Percentiles rank a stretch among this genome's conserved stretches.
Evolutionary conservation across 2,329 filamentous ascomycete genomes (phyloP).

Genomic region (Myriosclerotinia curreyana): DNA sequence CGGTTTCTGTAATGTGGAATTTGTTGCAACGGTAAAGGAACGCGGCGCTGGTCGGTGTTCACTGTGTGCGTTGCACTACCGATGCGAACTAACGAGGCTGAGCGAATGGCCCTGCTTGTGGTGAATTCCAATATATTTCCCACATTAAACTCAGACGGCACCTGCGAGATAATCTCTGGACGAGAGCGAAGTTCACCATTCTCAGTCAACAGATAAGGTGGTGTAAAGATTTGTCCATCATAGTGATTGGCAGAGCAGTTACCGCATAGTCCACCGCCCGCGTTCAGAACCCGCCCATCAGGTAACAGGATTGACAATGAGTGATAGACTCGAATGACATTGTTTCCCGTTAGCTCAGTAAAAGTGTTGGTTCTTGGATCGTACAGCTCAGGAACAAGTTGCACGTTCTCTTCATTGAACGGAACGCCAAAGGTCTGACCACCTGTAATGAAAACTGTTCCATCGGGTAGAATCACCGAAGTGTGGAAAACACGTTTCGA

Average conservation of each 20-base stretch:
- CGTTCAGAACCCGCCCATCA: constrained; percentile 6
- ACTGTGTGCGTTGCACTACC: constrained; percentile 14
- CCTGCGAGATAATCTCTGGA: background rate
- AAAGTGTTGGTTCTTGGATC: constrained; percentile 3
- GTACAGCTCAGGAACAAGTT: constrained; percentile 2
- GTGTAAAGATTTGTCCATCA: constrained; percentile 12
- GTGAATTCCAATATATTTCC: background rate
- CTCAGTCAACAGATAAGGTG: constrained; percentile 7
- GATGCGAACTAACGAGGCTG: constrained; percentile 2
- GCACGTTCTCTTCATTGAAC: constrained; percentile 13
- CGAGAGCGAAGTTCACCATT: constrained; percentile 1
- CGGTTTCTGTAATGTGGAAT: accelerated
- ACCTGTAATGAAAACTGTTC: constrained; percentile 10
- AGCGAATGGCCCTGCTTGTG: background rate
- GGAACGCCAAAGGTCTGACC: constrained; percentile 7
- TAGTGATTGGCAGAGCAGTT: constrained; percentile 12
- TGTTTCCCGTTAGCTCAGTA: background rate
- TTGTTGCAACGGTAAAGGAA: background rate
- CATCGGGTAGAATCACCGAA: constrained; percentile 8
- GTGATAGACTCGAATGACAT: constrained; percentile 12
- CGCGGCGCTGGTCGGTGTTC: constrained; percentile 8
- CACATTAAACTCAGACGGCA: background rate
- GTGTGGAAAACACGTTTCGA: constrained; percentile 11
- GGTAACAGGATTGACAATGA: constrained; percentile 7
- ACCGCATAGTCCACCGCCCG: constrained; percentile 7